A percentile compares a stretch with the other conserved stretches of the same genome.
Evolutionary conservation across 139 green algal species (phyloP).

Genomic region (Chlorella sp.): DNA sequence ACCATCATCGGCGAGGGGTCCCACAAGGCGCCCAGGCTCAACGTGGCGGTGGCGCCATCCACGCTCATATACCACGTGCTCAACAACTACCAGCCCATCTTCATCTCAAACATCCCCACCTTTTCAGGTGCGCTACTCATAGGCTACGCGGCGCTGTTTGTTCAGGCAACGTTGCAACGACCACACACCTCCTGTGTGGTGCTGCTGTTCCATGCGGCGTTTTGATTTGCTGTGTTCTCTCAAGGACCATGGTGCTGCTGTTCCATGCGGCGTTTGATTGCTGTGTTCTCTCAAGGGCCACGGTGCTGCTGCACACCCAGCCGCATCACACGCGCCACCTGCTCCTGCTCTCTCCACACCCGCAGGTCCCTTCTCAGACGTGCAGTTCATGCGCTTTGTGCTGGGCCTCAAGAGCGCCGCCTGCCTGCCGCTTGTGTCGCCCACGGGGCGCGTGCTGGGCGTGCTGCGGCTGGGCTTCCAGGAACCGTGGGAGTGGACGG

Average conservation of each 20-base stretch:
- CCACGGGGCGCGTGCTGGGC: conserved; percentile 21
- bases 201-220: too few species aligned
- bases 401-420: conserved; percentile 25
- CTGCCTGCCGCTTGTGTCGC: conserved; percentile 31
- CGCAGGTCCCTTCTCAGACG: conserved; percentile 18
- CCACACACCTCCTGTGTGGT: too few species aligned
- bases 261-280: too few species aligned
- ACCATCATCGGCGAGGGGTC: conserved; percentile 31
- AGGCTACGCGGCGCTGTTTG: too few species aligned
- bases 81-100: conserved; percentile 30
- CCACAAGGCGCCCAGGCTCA: conserved; percentile 29
- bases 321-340: too few species aligned
- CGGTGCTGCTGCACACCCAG: too few species aligned
- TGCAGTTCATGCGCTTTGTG: conserved; percentile 37
- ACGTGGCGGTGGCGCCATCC: conserved; percentile 26
- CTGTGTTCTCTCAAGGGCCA: too few species aligned
- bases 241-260: too few species aligned
- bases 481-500: conserved; percentile 21
- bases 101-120: conserved; percentile 21
- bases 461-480: conserved; percentile 37
- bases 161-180: too few species aligned
- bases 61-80: conserved; percentile 39
- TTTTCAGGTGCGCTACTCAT: conserved; percentile 26
- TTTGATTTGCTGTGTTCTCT: too few species aligned
- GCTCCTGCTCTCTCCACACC: too few species aligned